These are phyloP conservation scores for Russula olivacea DNA, from an alignment of 768 basidiomycete genomes.

Conservation along the genomic window DNA sequence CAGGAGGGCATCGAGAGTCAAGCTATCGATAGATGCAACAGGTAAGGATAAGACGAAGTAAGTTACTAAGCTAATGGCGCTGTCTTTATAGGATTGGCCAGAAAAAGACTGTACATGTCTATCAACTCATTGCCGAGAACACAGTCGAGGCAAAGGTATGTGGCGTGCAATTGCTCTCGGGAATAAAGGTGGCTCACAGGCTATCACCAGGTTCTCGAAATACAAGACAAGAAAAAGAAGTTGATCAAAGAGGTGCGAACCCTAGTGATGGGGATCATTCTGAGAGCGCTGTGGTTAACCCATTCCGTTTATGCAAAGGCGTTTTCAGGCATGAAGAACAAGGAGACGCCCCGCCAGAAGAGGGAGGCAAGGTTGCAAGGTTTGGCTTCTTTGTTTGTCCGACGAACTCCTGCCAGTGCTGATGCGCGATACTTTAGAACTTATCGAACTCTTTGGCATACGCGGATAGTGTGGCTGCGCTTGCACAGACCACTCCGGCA, in stretches of 20 bases:
- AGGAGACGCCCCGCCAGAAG: constrained; percentile 68
- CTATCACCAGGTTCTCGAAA: constrained; percentile 60
- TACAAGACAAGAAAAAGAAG: constrained; percentile 79
- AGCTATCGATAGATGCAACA: constrained; percentile 75
- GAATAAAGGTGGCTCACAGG: not conserved
- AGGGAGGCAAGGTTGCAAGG: constrained; percentile 81
- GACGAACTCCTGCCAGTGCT: not conserved
- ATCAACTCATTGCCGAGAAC: constrained; percentile 84
- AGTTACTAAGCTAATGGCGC: not conserved
- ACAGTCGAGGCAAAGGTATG: constrained; percentile 79
- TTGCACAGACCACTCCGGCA: too few species aligned
- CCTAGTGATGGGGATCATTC: not conserved
- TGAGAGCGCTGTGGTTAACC: not conserved
- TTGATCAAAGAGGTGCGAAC: constrained; percentile 57
- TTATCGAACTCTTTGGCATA: constrained; percentile 24
- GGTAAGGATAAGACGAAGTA: constrained; percentile 32
- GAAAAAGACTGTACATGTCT: constrained; percentile 75
- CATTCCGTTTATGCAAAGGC: constrained; percentile 43
- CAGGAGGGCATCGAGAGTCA: constrained; percentile 84
- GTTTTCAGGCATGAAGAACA: constrained; percentile 74
- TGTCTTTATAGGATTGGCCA: constrained; percentile 58
- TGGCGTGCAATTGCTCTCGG: constrained; percentile 1
- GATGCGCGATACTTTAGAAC: constrained; percentile 9
- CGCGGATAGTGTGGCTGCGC: constrained; percentile 4
- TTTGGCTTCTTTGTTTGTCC: constrained; percentile 27